Evolutionary conservation across 441 rosid species (phyloP), one percentile per base, ranked within the genome.

Genomic region (Eruca vesicaria): DNA sequence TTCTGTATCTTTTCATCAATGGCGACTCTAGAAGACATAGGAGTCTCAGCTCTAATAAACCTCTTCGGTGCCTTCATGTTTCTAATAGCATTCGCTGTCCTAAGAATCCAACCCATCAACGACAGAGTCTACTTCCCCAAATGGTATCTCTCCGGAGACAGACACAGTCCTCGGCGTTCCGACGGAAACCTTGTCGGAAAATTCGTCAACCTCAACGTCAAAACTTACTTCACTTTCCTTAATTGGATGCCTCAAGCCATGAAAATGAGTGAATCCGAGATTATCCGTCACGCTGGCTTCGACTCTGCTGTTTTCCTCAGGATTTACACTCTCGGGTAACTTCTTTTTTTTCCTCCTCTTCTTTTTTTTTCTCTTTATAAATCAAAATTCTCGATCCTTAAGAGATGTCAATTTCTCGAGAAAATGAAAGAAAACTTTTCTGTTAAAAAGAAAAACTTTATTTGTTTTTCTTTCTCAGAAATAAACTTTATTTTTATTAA

Each of bases 181-280:
- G 87, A 80, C 20, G 82, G 81, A 15, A 86, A 83, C 61, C 84
- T 87, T 29, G 90, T 90, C 79, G 91, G 84, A 15, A 93, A 88
- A 76, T 89, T 96, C 76, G 94, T 96, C 20, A 96, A 96, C 76
- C 93, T 93, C 66, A 84, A 96, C 74, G 56, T 76, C 85, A 83
- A 35, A 59, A 93, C 96, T 21, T 96, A 93, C 67, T 81, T 93
- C 58, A 84, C 94, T 68, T 96, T 96, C 89, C 80, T 96, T 32
- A 96, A 87, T 81, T 96, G 99, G 99, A 96, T 96, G 99, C 98
- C 99, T 74, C 93, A 96, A 72, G 99, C 99, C 73, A 35, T 93
- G 91, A 90, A 66, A 82, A 93, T 93, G 97, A 80, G 77, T 62
- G 96, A 96, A 72, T 21, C 87, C 23, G 88, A 96, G 79, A 89